Evolutionary conservation across 2,329 filamentous ascomycete species (phyloP).

Genomic region (Sarocladium strictum): DNA sequence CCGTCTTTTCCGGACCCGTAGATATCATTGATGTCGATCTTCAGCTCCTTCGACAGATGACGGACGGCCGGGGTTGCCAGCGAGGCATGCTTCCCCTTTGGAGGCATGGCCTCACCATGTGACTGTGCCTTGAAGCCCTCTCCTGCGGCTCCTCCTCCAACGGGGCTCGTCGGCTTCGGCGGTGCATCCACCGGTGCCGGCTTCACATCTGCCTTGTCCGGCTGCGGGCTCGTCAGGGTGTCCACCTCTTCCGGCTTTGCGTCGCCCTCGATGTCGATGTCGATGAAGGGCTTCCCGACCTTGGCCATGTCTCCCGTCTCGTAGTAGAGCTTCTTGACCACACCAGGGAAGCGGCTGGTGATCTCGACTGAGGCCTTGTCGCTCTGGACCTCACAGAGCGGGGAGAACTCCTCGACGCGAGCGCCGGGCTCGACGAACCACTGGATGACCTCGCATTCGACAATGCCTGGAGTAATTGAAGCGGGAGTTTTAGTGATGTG

Average conservation of each 20-base stretch:
- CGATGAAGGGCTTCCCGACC: constrained; percentile 88
- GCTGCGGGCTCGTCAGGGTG: constrained; percentile 27
- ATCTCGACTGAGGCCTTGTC: constrained; percentile 92
- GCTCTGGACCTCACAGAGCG: constrained; percentile 95
- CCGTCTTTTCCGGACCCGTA: constrained; percentile 85
- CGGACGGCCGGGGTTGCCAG: constrained; percentile 90
- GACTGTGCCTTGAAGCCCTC: constrained; percentile 12
- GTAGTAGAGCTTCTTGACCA: constrained; percentile 95
- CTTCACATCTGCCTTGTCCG: constrained; percentile 21
- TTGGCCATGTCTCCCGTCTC: constrained; percentile 94
- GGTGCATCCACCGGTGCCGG: constrained; percentile 15
- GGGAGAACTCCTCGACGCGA: constrained; percentile 94
- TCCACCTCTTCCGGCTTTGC: constrained; percentile 41
- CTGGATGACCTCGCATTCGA: constrained; percentile 97
- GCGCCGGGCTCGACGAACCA: constrained; percentile 98
- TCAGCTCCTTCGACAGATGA: constrained; percentile 74
- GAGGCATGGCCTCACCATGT: neutral
- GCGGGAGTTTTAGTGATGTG: neutral
- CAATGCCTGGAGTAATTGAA: constrained; percentile 62
- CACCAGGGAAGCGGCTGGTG: constrained; percentile 88
- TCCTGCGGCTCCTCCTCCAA: constrained; percentile 6
- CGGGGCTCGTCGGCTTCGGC: neutral
- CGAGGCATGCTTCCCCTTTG: constrained; percentile 59
- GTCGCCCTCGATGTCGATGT: constrained; percentile 85
- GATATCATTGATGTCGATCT: constrained; percentile 72